Conservation (phyloP, 148 eudicot species). For the Camellia sinensis region DNA sequence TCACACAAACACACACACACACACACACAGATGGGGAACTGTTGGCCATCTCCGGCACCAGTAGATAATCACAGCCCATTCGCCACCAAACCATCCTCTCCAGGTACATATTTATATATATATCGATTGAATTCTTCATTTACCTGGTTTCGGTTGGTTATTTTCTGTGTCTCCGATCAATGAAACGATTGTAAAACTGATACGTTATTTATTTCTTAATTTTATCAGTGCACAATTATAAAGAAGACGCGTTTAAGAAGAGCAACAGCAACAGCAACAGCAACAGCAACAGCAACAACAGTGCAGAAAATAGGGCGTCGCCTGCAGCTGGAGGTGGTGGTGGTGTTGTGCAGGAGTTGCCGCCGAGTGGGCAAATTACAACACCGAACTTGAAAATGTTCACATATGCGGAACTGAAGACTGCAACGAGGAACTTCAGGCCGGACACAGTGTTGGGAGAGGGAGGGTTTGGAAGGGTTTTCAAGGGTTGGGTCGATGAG, state of each 20-base stretch:
- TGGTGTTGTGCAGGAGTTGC: not conserved
- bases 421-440: slow-evolving; percentile 55
- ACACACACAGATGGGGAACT: slow-evolving; percentile 48
- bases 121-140: not conserved
- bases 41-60: slow-evolving; percentile 44
- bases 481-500: slow-evolving; percentile 66
- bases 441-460: slow-evolving; percentile 62
- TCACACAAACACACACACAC: not conserved
- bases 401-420: slow-evolving; percentile 45
- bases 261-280: not conserved
- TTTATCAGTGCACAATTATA: not conserved
- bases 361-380: slow-evolving; percentile 31
- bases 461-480: slow-evolving; percentile 76
- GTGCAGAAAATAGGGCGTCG: not conserved
- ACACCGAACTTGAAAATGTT: slow-evolving; percentile 51
- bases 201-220: not conserved
- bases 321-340: not conserved
- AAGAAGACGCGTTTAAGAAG: not conserved
- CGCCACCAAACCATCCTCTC: slow-evolving; percentile 23
- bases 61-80: slow-evolving; percentile 21
- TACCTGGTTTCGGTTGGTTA: no score
- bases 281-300: not conserved
- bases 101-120: slow-evolving; percentile 22
- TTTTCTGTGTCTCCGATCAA: not conserved
- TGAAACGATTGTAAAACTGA: not conserved